A percentile compares a stretch with the other conserved stretches of the same genome.
Evolutionary conservation across 179 eudicot genomes (phyloP).

Genomic region (Camellia oleifera): DNA sequence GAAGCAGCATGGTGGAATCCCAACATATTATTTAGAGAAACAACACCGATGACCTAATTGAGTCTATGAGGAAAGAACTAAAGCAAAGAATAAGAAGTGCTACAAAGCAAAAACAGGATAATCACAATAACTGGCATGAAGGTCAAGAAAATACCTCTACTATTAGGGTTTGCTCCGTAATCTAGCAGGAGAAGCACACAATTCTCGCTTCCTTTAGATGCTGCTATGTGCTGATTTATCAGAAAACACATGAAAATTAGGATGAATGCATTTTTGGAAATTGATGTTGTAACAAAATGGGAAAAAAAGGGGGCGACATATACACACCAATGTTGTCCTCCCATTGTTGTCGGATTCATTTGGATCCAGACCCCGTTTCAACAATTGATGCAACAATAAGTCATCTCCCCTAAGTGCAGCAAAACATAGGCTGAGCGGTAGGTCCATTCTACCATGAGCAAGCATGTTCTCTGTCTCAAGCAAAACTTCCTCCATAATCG

Average conservation of each 20-base stretch:
- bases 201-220: constrained; percentile 71
- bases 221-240: constrained; percentile 76
- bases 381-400: constrained; percentile 59
- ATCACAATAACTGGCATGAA: background rate
- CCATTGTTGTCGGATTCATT: constrained; percentile 86
- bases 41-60: background rate
- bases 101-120: background rate
- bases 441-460: constrained; percentile 78
- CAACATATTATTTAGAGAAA: background rate
- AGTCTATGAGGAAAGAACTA: no score
- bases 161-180: constrained; percentile 75
- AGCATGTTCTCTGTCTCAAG: constrained; percentile 87
- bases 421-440: constrained; percentile 81
- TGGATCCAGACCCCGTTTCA: constrained; percentile 84
- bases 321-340: constrained; percentile 74
- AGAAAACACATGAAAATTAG: background rate
- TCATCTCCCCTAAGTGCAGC: constrained; percentile 82
- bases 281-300: background rate
- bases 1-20: background rate
- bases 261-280: background rate
- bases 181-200: constrained; percentile 75
- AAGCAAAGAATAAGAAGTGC: no score
- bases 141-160: constrained; percentile 52
- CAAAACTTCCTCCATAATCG: constrained; percentile 60
- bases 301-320: background rate